A percentile compares a stretch with the other conserved stretches of the same genome.
Conservation (phyloP, 495 filamentous ascomycete species). For the Tetracladium setigerum region DNA sequence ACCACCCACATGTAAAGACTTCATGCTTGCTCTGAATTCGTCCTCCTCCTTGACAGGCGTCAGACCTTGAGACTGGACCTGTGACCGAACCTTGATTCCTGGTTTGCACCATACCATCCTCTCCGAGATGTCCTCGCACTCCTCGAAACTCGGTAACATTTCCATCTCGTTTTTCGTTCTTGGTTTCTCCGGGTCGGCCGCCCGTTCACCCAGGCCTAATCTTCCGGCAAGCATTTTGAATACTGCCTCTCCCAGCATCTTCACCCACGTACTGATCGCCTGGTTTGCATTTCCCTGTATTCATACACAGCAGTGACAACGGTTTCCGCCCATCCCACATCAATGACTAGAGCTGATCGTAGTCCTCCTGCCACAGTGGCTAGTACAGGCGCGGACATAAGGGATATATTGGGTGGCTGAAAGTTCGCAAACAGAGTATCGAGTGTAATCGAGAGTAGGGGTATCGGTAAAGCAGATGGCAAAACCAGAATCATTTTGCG, state of each 20-base stretch:
- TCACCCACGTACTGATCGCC: constrained; percentile 64
- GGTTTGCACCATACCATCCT: constrained; percentile 72
- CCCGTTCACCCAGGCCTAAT: constrained; percentile 15
- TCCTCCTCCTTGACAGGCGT: constrained; percentile 41
- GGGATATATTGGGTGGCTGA: constrained; percentile 71
- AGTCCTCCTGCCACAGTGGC: constrained; percentile 70
- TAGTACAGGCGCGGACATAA: constrained; percentile 68
- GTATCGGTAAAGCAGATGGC: constrained; percentile 70
- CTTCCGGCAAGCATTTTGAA: constrained; percentile 49
- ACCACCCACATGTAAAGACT: constrained; percentile 15
- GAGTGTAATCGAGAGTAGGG: constrained; percentile 65
- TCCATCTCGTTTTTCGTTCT: not conserved
- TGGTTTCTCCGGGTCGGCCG: constrained; percentile 7
- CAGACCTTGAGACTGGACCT: constrained; percentile 27
- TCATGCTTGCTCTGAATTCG: constrained; percentile 30
- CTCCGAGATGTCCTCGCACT: constrained; percentile 67
- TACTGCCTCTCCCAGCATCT: constrained; percentile 58
- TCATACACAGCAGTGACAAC: constrained; percentile 78
- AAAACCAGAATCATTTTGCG: constrained; percentile 63
- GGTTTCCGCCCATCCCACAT: constrained; percentile 89
- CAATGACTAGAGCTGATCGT: constrained; percentile 72
- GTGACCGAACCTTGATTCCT: constrained; percentile 16
- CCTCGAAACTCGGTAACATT: constrained; percentile 54
- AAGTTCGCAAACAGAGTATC: constrained; percentile 72
- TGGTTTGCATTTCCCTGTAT: constrained; percentile 66